A percentile compares a stretch with the other conserved stretches of the same genome.
Conservation (phyloP, 176 grass and related monocot species). For the Saccharum spontaneum region DNA sequence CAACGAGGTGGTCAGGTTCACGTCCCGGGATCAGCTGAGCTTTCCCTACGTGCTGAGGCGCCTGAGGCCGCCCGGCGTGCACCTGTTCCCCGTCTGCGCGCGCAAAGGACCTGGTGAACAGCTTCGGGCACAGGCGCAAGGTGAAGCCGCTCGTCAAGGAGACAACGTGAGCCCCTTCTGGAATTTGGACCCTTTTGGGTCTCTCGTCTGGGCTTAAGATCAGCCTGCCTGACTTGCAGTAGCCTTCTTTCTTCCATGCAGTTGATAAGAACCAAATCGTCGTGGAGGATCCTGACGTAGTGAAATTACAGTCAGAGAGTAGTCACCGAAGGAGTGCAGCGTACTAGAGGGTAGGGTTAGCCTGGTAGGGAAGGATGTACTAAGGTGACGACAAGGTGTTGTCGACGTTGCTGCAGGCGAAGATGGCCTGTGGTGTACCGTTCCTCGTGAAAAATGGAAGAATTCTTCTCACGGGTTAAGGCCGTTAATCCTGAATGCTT, state of each 20-base stretch:
- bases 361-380: not conserved
- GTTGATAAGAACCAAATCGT: not conserved
- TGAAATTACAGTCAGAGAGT: not conserved
- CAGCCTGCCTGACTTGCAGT: not conserved
- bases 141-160: slow-evolving; percentile 70
- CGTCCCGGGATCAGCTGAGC: slow-evolving; percentile 87
- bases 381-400: not conserved
- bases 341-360: not conserved
- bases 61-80: slow-evolving; percentile 37
- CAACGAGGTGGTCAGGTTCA: slow-evolving; percentile 88
- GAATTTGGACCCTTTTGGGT: not conserved
- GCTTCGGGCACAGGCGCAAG: slow-evolving; percentile 70
- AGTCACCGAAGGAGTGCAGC: not conserved
- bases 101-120: slow-evolving; percentile 91
- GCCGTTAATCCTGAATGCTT: too few relatives aligned
- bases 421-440: not conserved
- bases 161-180: slow-evolving; percentile 32
- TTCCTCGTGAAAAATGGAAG: not conserved
- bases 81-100: slow-evolving; percentile 83
- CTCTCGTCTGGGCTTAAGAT: not conserved
- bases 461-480: not conserved
- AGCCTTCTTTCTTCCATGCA: not conserved
- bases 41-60: slow-evolving; percentile 79
- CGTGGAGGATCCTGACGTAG: slow-evolving; percentile 15
- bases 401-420: not conserved